phyloP scores from a whole-genome alignment of 345 rosid genomes.

The Gossypium rotundifolium region DNA sequence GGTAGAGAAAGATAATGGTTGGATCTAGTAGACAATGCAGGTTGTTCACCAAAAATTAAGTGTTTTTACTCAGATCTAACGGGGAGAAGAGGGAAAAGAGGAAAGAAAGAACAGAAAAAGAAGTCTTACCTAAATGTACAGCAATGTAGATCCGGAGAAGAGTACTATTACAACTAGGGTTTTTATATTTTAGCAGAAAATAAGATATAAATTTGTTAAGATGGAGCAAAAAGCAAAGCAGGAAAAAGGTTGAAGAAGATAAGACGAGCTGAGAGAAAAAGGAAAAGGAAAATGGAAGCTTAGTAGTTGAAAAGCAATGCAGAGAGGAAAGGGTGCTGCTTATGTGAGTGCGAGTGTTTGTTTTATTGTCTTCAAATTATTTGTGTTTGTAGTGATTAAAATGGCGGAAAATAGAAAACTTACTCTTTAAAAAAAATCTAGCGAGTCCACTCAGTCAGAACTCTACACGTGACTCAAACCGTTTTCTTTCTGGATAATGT shows the following conservation, averaged over 20 bases:
- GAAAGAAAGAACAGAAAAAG: neutral
- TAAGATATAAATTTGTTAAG: neutral
- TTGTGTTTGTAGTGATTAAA: neutral
- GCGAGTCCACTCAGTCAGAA: neutral
- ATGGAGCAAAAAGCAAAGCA: neutral
- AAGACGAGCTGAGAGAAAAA: neutral
- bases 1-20: neutral
- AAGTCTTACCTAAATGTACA: slow-evolving; percentile 7
- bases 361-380: neutral
- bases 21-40: slow-evolving; percentile 29
- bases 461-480: neutral
- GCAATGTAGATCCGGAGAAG: slow-evolving; percentile 20
- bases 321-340: neutral
- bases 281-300: neutral
- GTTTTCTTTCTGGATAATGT: neutral
- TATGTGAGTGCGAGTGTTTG: neutral
- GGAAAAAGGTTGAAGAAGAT: neutral
- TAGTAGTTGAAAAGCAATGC: neutral
- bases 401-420: neutral
- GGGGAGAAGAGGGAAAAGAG: neutral
- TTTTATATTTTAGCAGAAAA: slow-evolving; percentile 1
- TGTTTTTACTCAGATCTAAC: slow-evolving; percentile 9
- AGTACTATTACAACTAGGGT: neutral
- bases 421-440: neutral
- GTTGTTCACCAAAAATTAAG: slow-evolving; percentile 1